These are phyloP conservation scores for Coemansia sp. DNA, from an alignment of 192 early-diverging fungal genomes.

Conservation along the genomic window DNA sequence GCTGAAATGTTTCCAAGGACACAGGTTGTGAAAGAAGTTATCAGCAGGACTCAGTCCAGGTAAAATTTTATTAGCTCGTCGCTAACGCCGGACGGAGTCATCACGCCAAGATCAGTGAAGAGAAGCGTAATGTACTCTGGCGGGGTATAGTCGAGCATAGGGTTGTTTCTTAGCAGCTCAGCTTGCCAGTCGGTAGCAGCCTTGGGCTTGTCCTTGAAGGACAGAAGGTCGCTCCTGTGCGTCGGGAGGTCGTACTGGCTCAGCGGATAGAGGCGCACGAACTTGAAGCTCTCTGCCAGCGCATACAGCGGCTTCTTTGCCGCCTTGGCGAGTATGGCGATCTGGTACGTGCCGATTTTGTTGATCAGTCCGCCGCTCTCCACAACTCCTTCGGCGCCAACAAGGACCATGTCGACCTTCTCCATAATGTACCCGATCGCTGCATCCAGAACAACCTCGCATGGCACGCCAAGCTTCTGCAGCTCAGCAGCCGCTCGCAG, in stretches of 20 bases:
- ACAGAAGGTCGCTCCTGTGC: constrained; percentile 64
- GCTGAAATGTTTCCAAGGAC: no score
- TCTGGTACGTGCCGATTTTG: constrained; percentile 93
- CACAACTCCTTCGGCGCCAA: constrained; percentile 97
- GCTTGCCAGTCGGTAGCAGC: constrained; percentile 38
- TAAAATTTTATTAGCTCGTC: constrained; percentile 85
- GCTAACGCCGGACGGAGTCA: constrained; percentile 86
- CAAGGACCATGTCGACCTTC: constrained; percentile 94
- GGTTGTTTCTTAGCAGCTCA: constrained; percentile 58
- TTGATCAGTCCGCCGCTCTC: constrained; percentile 98
- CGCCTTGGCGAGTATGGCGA: constrained; percentile 94
- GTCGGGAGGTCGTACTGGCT: constrained; percentile 93
- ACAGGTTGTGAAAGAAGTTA: no score
- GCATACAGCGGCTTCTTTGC: constrained; percentile 92
- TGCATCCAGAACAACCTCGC: constrained; percentile 82
- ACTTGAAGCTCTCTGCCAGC: constrained; percentile 96
- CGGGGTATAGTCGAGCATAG: constrained; percentile 90
- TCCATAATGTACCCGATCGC: constrained; percentile 94
- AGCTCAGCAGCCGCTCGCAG: constrained; percentile 69
- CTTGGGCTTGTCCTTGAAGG: constrained; percentile 57
- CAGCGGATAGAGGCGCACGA: constrained; percentile 92
- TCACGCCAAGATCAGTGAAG: constrained; percentile 87
- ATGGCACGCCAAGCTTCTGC: constrained; percentile 71
- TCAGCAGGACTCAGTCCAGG: constrained; percentile 49
- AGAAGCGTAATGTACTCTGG: constrained; percentile 86